Evolutionary conservation across 768 basidiomycete genomes (phyloP).

Genomic region (Termitomyces sp.): DNA sequence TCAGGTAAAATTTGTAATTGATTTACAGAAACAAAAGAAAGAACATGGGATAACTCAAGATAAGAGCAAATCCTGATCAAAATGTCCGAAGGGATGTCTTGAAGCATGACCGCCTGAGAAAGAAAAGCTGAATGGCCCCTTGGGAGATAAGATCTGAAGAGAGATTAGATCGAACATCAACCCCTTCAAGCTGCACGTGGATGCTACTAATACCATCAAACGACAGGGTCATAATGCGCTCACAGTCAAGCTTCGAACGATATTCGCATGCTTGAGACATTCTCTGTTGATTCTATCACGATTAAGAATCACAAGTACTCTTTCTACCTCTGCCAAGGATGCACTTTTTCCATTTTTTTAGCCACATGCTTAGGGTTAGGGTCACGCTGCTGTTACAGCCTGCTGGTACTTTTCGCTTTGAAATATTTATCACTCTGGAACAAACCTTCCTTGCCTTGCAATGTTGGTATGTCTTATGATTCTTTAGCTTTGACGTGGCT

Average conservation of each 20-base stretch:
- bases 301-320: background rate
- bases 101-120: background rate
- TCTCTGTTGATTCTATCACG: background rate
- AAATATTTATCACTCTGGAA: too few species aligned
- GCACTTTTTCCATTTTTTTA: background rate
- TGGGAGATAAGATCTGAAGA: background rate
- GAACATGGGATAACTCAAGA: conserved; percentile 8
- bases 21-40: conserved; percentile 9
- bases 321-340: background rate
- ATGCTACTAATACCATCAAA: background rate
- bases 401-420: too few species aligned
- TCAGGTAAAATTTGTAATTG: background rate
- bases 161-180: background rate
- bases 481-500: too few species aligned
- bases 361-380: background rate
- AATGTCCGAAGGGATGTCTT: conserved; percentile 5
- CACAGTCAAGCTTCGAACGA: too few species aligned
- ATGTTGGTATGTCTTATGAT: too few species aligned
- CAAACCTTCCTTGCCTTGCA: too few species aligned
- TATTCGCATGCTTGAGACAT: too few species aligned
- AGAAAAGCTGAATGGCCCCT: too few species aligned
- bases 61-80: conserved; percentile 2
- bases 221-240: too few species aligned
- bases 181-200: background rate
- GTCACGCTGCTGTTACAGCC: too few species aligned